Evolutionary conservation across 257 asterid genomes (phyloP), one percentile per base, ranked within the genome.

Genomic region (Buddleja alternifolia): DNA sequence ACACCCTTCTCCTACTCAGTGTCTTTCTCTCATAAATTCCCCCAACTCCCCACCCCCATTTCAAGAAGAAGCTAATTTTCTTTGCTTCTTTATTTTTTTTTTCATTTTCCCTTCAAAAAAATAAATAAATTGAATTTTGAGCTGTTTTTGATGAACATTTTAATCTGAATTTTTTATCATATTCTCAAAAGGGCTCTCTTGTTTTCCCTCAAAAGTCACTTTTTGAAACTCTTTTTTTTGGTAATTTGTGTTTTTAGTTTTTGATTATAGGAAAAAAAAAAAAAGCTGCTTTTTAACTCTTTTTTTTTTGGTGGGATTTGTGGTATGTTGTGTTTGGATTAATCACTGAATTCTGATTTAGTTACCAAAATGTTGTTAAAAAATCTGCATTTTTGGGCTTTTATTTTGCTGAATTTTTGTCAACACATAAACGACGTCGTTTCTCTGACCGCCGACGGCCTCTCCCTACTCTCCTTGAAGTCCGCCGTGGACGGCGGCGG

Each of bases 391-490:
- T 66, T 68, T 37, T 71, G 68, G 14, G 52, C 75, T 41, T 69
- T 76, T 52, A 50, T 83, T 40, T 25, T 75, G 21, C 58, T 86
- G 21, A 74, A 37, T 45, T 36, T 82, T 25, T 63, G 29, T 20
- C 69, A 67, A 8, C 70, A 25, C 52, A 0, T 71, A 0, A 51
- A 71, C 44, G 41, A 57, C 45, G 77, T 70, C 34, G 15, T 47
- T 60, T 84, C 84, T 29, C 45, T 92, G 21, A 83, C 75, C 9
- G 61, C 94, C 60, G 96, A 92, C 52, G 97, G 97, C n/a, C 83
- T 90, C 9, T 80, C 98, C 0, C 77, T 92, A 2, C 85, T 92
- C 46, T 86, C 98, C 6, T 71, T 92, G 1, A 89, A 92, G 60
- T 89, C 93, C 36, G 91, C 98, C 72, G 80, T 83, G 63, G 96